A percentile compares a stretch with the other conserved stretches of the same genome.
These are phyloP conservation scores for Lachancea sp. DNA, from an alignment of 805 yeast genomes.

Conservation along the genomic window DNA sequence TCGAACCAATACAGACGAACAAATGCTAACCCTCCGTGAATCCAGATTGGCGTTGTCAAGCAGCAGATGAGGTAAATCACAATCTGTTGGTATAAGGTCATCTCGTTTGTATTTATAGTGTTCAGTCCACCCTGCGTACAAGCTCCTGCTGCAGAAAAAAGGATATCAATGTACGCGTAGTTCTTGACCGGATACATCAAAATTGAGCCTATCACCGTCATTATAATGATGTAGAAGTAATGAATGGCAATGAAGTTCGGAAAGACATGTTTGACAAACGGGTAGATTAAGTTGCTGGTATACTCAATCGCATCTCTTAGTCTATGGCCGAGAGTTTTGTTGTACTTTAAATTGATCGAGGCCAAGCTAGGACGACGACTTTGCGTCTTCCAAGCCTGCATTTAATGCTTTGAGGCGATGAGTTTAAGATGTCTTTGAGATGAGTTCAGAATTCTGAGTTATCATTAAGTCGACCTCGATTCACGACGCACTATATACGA, in stretches of 20 bases:
- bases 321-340: slow-evolving; percentile 36
- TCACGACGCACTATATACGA: too few species aligned
- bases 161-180: slow-evolving; percentile 63
- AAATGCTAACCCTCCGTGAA: slow-evolving; percentile 72
- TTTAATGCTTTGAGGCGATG: background rate
- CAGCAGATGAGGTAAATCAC: slow-evolving; percentile 55
- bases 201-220: slow-evolving; percentile 63
- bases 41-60: slow-evolving; percentile 79
- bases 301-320: slow-evolving; percentile 35
- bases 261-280: slow-evolving; percentile 34
- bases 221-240: slow-evolving; percentile 58
- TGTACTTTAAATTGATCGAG: slow-evolving; percentile 20
- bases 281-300: slow-evolving; percentile 29
- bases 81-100: slow-evolving; percentile 75
- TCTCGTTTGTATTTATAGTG: slow-evolving; percentile 59
- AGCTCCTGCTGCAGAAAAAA: slow-evolving; percentile 71
- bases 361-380: slow-evolving; percentile 24
- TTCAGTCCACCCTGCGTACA: slow-evolving; percentile 90
- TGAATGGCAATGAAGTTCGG: slow-evolving; percentile 54
- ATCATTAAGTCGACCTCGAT: too few species aligned
- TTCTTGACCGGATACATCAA: slow-evolving; percentile 70
- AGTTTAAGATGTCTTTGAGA: background rate
- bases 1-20: slow-evolving; percentile 86
- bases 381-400: slow-evolving; percentile 15
- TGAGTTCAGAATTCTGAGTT: background rate